These are phyloP conservation scores for Scheffersomyces quercinus DNA, from an alignment of 1,139 yeast species.

Conservation along the genomic window DNA sequence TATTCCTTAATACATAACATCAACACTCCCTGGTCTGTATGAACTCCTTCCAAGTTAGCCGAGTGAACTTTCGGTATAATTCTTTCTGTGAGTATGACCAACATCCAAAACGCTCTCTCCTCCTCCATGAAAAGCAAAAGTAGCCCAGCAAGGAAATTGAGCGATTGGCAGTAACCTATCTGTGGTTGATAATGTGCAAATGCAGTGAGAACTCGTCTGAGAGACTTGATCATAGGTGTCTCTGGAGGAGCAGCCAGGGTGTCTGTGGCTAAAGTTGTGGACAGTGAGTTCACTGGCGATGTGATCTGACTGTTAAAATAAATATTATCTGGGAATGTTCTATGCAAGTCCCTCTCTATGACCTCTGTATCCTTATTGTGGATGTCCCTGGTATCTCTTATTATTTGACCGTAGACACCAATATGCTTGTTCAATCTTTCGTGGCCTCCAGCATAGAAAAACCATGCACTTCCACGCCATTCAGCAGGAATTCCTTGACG, in stretches of 20 bases:
- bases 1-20: conserved; percentile 85
- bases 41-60: conserved; percentile 87
- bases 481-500: conserved; percentile 95
- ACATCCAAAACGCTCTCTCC: conserved; percentile 93
- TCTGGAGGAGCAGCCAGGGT: conserved; percentile 29
- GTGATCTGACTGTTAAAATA: conserved; percentile 50
- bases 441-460: conserved; percentile 89
- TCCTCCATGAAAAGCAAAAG: conserved; percentile 81
- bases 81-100: conserved; percentile 81
- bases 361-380: conserved; percentile 80
- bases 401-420: conserved; percentile 73
- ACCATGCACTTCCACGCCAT: conserved; percentile 98
- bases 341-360: conserved; percentile 86
- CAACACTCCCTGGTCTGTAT: conserved; percentile 91
- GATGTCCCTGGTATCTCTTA: conserved; percentile 50
- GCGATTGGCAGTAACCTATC: conserved; percentile 93
- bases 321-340: conserved; percentile 92
- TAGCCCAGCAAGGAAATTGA: conserved; percentile 88
- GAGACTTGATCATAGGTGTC: conserved; percentile 63
- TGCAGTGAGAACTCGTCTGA: conserved; percentile 79
- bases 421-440: conserved; percentile 67
- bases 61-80: conserved; percentile 93
- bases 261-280: conserved; percentile 2
- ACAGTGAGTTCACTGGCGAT: conserved; percentile 5
- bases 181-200: conserved; percentile 86